Evolutionary conservation across 176 grass and related monocot genomes (phyloP).

Genomic region (Oryza brachyantha): DNA sequence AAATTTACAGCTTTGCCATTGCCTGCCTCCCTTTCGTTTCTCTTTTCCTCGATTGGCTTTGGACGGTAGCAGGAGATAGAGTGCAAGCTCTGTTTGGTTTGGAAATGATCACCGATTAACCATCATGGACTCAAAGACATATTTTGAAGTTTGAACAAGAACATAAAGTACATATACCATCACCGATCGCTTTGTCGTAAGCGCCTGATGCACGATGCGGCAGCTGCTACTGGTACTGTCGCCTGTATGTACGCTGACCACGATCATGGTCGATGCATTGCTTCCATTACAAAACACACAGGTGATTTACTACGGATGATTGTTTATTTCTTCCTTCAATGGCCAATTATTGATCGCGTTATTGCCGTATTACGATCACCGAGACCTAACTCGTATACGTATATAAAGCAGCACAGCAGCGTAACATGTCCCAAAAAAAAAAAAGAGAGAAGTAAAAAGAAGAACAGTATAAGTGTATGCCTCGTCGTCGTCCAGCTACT

Average conservation of each 20-base stretch:
- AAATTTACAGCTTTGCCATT: constrained; percentile 38
- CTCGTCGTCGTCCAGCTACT: not conserved
- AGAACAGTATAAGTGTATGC: not conserved
- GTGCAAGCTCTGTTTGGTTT: not conserved
- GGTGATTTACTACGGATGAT: not conserved
- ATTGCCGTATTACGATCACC: not conserved
- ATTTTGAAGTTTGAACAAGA: constrained; percentile 10
- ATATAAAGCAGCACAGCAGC: not conserved
- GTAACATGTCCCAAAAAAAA: too few species aligned
- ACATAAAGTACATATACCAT: not conserved
- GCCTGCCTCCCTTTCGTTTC: not conserved
- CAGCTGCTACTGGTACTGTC: too few species aligned
- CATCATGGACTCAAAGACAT: too few species aligned
- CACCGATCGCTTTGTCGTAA: not conserved
- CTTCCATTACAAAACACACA: not conserved
- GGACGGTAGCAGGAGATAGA: not conserved
- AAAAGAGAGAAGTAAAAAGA: too few species aligned
- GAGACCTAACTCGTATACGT: not conserved
- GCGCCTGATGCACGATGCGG: too few species aligned
- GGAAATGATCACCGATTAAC: not conserved
- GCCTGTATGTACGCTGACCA: not conserved
- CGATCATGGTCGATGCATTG: not conserved
- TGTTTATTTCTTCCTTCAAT: constrained; percentile 25
- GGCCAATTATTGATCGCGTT: constrained; percentile 22
- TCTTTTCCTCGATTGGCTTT: not conserved